These are phyloP conservation scores for Turritis glabra DNA, from an alignment of 345 rosid species.

Conservation along the genomic window DNA sequence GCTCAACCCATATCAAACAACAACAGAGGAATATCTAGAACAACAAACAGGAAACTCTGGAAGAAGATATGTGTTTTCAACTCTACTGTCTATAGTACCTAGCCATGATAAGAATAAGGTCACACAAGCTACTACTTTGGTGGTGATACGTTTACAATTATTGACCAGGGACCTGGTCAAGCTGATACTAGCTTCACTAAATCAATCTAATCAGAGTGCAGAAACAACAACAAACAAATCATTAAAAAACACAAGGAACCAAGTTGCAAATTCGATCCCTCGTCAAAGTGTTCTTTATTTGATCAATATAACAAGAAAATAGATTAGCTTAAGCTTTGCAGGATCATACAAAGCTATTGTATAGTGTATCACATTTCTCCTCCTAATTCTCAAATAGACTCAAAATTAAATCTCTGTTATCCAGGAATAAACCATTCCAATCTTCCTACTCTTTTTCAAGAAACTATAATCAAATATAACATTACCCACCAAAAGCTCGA, in stretches of 20 bases:
- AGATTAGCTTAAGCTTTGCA: constrained; percentile 23
- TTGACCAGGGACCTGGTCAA: background rate
- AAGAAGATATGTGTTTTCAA: background rate
- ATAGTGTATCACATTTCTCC: constrained; percentile 16
- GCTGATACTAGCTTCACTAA: constrained; percentile 16
- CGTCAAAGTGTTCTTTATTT: constrained; percentile 20
- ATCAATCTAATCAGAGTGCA: background rate
- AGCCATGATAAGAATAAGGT: background rate
- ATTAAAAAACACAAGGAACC: background rate
- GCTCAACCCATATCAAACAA: background rate
- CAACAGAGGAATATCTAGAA: background rate
- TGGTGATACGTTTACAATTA: background rate
- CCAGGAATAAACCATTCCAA: constrained; percentile 16
- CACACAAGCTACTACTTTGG: background rate
- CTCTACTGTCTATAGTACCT: background rate
- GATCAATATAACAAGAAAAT: constrained; percentile 21
- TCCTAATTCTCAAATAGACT: constrained; percentile 11
- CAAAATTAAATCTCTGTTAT: constrained; percentile 12
- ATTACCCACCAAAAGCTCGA: constrained; percentile 13
- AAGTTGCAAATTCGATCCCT: constrained; percentile 7
- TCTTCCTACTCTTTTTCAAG: constrained; percentile 2
- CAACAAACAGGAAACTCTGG: background rate
- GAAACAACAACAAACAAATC: background rate
- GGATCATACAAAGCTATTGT: constrained; percentile 30
- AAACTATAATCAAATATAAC: constrained; percentile 15